Percentiles rank a stretch among this genome's conserved stretches.
These are phyloP conservation scores for Globisporangium splendens DNA, from an alignment of 352 stramenopile genomes.

Conservation along the genomic window DNA sequence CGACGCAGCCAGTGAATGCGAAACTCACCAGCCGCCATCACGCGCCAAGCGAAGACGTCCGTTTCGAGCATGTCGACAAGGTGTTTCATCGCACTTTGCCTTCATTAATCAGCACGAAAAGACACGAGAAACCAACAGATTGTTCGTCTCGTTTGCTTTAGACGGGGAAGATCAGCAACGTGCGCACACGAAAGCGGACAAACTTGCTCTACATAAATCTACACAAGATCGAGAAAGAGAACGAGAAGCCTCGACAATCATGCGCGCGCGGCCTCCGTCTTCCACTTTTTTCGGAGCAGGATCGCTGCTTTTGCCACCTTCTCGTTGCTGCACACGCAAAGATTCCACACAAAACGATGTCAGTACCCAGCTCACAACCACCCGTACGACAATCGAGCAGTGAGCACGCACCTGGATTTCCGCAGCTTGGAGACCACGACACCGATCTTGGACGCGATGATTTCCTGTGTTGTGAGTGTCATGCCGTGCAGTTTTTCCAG, in stretches of 20 bases:
- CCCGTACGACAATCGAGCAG: background rate
- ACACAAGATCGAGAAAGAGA: background rate
- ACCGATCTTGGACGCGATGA: slow-evolving; percentile 79
- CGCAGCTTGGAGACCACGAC: slow-evolving; percentile 71
- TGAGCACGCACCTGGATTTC: slow-evolving; percentile 51
- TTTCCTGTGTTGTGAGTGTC: slow-evolving; percentile 63
- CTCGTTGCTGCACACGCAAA: slow-evolving; percentile 50
- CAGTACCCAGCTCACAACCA: slow-evolving; percentile 3
- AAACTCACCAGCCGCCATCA: too few relatives aligned
- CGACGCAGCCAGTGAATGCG: too few relatives aligned
- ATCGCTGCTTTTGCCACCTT: slow-evolving; percentile 52
- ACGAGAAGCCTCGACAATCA: background rate
- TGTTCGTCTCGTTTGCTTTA: background rate
- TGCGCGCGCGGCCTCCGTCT: slow-evolving; percentile 38
- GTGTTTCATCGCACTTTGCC: too few relatives aligned
- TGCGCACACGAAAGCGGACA: background rate
- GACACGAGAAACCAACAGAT: background rate
- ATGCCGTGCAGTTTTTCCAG: slow-evolving; percentile 64
- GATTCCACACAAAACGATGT: slow-evolving; percentile 45
- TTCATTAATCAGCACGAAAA: too few relatives aligned
- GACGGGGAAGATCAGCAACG: background rate
- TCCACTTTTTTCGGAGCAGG: slow-evolving; percentile 79
- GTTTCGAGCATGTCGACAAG: too few relatives aligned
- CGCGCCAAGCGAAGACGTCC: too few relatives aligned
- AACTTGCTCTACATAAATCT: background rate